Percentiles rank a stretch among this genome's conserved stretches.
Conservation (phyloP, 495 filamentous ascomycete species). For the Penicillium atrosanguineum region DNA sequence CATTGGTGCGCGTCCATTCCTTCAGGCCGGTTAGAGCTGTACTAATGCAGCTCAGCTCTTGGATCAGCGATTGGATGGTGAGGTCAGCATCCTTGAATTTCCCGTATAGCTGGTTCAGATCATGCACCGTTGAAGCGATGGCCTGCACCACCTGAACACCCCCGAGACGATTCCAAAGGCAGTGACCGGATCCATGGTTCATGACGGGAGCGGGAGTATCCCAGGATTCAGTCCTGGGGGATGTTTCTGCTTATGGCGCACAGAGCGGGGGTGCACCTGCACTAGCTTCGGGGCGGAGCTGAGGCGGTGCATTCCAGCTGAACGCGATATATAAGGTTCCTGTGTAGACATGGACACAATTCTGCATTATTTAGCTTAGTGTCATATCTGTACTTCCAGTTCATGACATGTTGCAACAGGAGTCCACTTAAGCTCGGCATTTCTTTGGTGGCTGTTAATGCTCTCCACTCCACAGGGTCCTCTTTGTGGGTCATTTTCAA, state of each 20-base stretch:
- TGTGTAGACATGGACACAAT: too few relatives aligned
- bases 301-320: not conserved
- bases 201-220: not conserved
- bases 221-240: too few relatives aligned
- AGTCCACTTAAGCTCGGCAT: too few relatives aligned
- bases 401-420: too few relatives aligned
- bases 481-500: not conserved
- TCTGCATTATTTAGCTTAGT: not conserved
- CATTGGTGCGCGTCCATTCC: slow-evolving; percentile 35
- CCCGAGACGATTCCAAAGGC: slow-evolving; percentile 31
- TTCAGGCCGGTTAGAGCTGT: slow-evolving; percentile 40
- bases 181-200: slow-evolving; percentile 33
- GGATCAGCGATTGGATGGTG: slow-evolving; percentile 40
- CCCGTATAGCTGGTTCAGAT: slow-evolving; percentile 31
- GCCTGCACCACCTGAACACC: slow-evolving; percentile 29
- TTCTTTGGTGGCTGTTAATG: too few relatives aligned
- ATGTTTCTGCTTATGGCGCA: not conserved
- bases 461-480: not conserved
- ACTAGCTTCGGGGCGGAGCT: not conserved
- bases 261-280: not conserved
- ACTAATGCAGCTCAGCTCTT: slow-evolving; percentile 38
- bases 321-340: too few relatives aligned
- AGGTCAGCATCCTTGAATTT: slow-evolving; percentile 43
- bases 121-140: slow-evolving; percentile 34
- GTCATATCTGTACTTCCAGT: too few relatives aligned